phyloP scores from a whole-genome alignment of 1,284 basidiomycete species.

The Kalmanozyma brasiliensis region DNA sequence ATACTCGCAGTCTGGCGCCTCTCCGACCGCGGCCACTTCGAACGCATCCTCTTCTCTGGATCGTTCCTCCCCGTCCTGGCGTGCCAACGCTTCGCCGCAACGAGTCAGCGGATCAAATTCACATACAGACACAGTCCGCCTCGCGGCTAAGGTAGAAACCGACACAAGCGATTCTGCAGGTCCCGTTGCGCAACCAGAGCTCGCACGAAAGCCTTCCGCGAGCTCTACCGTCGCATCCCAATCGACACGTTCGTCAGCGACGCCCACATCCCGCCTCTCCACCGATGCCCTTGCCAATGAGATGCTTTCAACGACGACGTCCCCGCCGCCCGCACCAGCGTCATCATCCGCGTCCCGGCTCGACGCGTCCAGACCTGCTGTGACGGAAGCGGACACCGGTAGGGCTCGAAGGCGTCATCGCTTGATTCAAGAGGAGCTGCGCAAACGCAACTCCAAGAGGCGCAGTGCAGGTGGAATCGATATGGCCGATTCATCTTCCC shows the following conservation, averaged over 20 bases:
- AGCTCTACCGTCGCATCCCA: background rate
- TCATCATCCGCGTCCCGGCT: slow-evolving; percentile 6
- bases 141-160: too few relatives aligned
- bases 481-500: slow-evolving; percentile 2
- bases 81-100: too few relatives aligned
- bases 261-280: slow-evolving; percentile 4
- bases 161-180: background rate
- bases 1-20: slow-evolving; percentile 24
- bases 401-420: slow-evolving; percentile 25
- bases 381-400: slow-evolving; percentile 12
- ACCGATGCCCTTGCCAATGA: slow-evolving; percentile 3
- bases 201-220: slow-evolving; percentile 3
- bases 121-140: too few relatives aligned
- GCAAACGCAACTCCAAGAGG: slow-evolving; percentile 33
- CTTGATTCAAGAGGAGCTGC: slow-evolving; percentile 37
- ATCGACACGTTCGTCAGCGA: slow-evolving; percentile 7
- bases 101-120: too few relatives aligned
- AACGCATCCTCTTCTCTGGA: slow-evolving; percentile 8
- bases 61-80: too few relatives aligned
- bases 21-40: slow-evolving; percentile 8
- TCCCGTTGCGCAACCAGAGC: background rate
- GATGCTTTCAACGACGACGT: background rate
- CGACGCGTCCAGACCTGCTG: background rate
- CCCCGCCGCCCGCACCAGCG: background rate
- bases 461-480: slow-evolving; percentile 23